Conservation (phyloP, 805 yeast species). For the Monosporozyma servazzii region DNA sequence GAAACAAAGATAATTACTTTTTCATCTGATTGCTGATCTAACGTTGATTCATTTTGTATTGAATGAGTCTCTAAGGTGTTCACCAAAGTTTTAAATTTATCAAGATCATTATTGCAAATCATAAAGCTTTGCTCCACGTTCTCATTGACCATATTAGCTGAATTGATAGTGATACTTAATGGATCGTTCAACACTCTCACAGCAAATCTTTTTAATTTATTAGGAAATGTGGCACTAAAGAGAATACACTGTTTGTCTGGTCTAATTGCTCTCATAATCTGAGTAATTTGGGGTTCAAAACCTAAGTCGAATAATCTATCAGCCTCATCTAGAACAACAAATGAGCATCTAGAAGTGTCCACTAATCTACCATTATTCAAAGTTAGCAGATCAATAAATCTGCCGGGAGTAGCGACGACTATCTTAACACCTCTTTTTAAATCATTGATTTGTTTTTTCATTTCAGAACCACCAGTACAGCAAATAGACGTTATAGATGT, state of each 20-base stretch:
- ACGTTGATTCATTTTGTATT: background rate
- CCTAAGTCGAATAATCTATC: slow-evolving; percentile 96
- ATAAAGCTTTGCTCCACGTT: slow-evolving; percentile 69
- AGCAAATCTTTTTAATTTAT: slow-evolving; percentile 68
- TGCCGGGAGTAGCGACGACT: slow-evolving; percentile 89
- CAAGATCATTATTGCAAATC: slow-evolving; percentile 42
- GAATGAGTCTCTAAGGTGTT: slow-evolving; percentile 41
- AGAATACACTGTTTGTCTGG: slow-evolving; percentile 85
- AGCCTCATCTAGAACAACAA: slow-evolving; percentile 89
- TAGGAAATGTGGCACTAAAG: slow-evolving; percentile 91
- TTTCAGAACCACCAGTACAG: slow-evolving; percentile 86
- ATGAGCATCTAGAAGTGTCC: slow-evolving; percentile 59
- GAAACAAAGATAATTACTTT: slow-evolving; percentile 79
- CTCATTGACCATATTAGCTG: slow-evolving; percentile 68
- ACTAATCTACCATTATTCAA: slow-evolving; percentile 70
- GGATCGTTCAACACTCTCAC: slow-evolving; percentile 54
- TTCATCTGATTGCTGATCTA: slow-evolving; percentile 22
- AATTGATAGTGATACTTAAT: slow-evolving; percentile 70
- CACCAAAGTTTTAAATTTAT: slow-evolving; percentile 49
- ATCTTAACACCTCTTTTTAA: slow-evolving; percentile 71
- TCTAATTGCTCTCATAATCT: slow-evolving; percentile 64
- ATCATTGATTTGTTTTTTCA: slow-evolving; percentile 72
- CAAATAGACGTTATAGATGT: slow-evolving; percentile 50
- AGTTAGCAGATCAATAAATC: slow-evolving; percentile 80
- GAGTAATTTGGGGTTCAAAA: slow-evolving; percentile 88